A percentile compares a stretch with the other conserved stretches of the same genome.
These are phyloP conservation scores for Lactarius akahatsu DNA, from an alignment of 768 basidiomycete species.

Conservation along the genomic window DNA sequence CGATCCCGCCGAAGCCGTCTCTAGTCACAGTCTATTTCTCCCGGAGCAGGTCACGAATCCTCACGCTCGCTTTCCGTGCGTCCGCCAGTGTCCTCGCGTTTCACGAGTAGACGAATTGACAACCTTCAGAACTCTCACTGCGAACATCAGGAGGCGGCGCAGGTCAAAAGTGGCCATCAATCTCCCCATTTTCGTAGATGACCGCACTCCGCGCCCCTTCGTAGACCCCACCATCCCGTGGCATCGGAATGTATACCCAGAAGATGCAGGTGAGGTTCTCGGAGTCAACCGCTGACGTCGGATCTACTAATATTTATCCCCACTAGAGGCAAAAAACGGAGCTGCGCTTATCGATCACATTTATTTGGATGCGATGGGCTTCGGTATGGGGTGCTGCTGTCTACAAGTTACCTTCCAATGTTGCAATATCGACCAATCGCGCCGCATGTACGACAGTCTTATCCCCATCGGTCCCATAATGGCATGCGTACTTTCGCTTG, in stretches of 20 bases:
- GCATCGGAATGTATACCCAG: slow-evolving; percentile 77
- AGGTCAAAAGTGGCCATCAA: slow-evolving; percentile 96
- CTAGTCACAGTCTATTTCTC: slow-evolving; percentile 91
- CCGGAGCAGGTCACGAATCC: slow-evolving; percentile 96
- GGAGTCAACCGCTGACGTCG: slow-evolving; percentile 6
- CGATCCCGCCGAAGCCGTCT: slow-evolving; percentile 70
- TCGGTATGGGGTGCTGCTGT: slow-evolving; percentile 99
- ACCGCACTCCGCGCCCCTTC: slow-evolving; percentile 84
- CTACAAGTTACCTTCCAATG: slow-evolving; percentile 97
- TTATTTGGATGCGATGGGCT: slow-evolving; percentile 99
- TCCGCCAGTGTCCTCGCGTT: slow-evolving; percentile 32
- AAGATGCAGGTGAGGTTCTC: slow-evolving; percentile 66
- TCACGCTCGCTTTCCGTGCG: slow-evolving; percentile 96
- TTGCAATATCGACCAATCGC: slow-evolving; percentile 88
- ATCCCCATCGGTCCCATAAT: slow-evolving; percentile 94
- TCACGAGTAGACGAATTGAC: background rate
- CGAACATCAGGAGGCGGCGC: slow-evolving; percentile 88
- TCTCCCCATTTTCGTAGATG: slow-evolving; percentile 88
- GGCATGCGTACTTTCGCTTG: slow-evolving; percentile 46
- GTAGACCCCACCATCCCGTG: slow-evolving; percentile 91
- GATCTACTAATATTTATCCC: slow-evolving; percentile 18
- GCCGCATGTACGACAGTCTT: slow-evolving; percentile 93
- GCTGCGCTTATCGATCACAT: slow-evolving; percentile 89
- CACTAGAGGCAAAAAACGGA: slow-evolving; percentile 80
- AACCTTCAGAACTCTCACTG: slow-evolving; percentile 80